Base-by-base conservation (phyloP, 805 yeast species). In the Pichia phayaonensis region DNA sequence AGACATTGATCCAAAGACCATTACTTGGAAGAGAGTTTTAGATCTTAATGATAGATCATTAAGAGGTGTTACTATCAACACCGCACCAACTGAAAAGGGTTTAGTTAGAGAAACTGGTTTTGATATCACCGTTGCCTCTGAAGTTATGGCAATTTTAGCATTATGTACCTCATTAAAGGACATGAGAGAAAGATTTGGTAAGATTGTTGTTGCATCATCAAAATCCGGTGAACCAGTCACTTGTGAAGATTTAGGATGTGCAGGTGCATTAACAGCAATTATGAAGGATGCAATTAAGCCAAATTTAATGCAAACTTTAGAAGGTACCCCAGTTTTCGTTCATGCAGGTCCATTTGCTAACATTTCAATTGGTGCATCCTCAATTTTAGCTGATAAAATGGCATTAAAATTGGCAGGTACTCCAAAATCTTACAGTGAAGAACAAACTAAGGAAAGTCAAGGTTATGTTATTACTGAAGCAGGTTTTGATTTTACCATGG, bases 301-400 rank as follows among this genome's bases (percentile, higher is more conserved):
- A 58, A 92, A 88, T 66, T 70, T 92, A 66, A 92, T 92, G 98
- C 98, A 92, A 71, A 88, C 97, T 46, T 77, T 92, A 54, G 97
- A 92, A 71, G 98, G 98, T 53, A 90, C 97, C 8, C 98, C 98
- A 7, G 98, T 92, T 24, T 82, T 92, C 63, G 96, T 92, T 20
- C 98, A 92, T 66, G 97, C 97, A 40, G 98, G 98, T 56, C 98
- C 98, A 27, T 92, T 92, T 68, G 98, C 98, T 58, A 92, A 92
- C 71, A 92, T 92, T 57, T 87, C 96, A 34, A 92, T 92, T 65
- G 99, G 99, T 61, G 97, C 97, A 15, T 86, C 92, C 36, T 90
- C 97, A 13, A 90, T 92, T 18, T 72, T 92, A 51, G 97, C 98
- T 50, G 99, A 92, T 67, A 83, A 83, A 67, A 80, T 92, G 70